phyloP scores from a whole-genome alignment of 2,329 filamentous ascomycete species.

The Hypoxylon sp. region DNA sequence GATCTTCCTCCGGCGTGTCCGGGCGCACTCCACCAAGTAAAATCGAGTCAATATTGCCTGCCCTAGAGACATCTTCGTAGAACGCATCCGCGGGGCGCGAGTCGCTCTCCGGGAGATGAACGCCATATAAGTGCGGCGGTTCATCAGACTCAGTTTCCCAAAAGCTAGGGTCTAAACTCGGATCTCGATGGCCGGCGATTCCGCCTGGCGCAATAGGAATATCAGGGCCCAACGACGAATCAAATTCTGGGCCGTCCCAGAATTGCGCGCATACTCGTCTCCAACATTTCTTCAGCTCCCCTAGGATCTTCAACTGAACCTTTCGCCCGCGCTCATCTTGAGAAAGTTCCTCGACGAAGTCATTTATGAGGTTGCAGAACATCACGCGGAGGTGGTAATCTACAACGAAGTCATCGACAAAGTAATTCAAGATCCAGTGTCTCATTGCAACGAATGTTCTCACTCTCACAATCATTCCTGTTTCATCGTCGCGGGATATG shows the following conservation, averaged over 20 bases:
- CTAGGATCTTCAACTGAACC: constrained; percentile 84
- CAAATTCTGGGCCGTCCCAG: constrained; percentile 83
- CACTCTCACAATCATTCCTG: constrained; percentile 93
- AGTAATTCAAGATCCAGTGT: constrained; percentile 99
- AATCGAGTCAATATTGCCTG: constrained; percentile 65
- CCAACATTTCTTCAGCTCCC: constrained; percentile 98
- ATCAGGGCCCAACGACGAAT: constrained; percentile 72
- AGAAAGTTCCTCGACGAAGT: constrained; percentile 70
- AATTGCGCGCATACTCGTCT: constrained; percentile 89
- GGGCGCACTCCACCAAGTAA: constrained; percentile 61
- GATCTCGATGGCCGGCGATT: constrained; percentile 73
- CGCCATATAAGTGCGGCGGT: constrained; percentile 62
- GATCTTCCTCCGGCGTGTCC: constrained; percentile 61
- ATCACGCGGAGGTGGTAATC: constrained; percentile 79
- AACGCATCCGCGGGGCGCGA: constrained; percentile 58
- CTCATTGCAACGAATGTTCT: constrained; percentile 94
- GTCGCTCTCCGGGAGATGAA: constrained; percentile 54
- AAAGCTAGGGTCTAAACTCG: constrained; percentile 67
- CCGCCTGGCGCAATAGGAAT: constrained; percentile 82
- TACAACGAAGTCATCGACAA: constrained; percentile 90
- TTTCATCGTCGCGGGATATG: constrained; percentile 82
- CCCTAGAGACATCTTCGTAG: constrained; percentile 62
- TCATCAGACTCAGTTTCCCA: constrained; percentile 64
- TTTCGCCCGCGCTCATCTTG: constrained; percentile 62
- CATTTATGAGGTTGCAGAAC: constrained; percentile 87